Evolutionary conservation across 2,329 filamentous ascomycete genomes (phyloP), one percentile per base, ranked within the genome.

Genomic region (Beauveria sp.): DNA sequence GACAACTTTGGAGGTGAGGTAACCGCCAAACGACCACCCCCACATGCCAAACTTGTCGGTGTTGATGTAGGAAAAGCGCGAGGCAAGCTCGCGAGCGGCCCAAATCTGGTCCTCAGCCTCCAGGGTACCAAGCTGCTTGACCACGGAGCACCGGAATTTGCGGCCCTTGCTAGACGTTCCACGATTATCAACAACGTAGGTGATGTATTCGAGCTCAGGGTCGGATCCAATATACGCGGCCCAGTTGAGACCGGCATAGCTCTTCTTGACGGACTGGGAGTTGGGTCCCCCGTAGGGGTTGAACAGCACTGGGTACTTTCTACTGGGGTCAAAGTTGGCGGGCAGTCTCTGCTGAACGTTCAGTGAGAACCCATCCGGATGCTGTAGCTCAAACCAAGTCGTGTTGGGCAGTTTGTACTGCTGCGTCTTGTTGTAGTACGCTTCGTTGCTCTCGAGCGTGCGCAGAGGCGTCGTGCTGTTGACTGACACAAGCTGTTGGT

Each of bases 1-100:
- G 8, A 90, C 75, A 0, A 88, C 85, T 74, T 90, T 90, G 57
- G 84, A 76, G 0, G 84, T 79, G 1, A 90, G 77, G 67, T 87
- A 90, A 1, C 87, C 87, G 14, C 87, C 87, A 66, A 83, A 89
- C 0, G 82, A 86, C 86, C 85, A 88, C 1, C 87, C 87, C 76
- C 83, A 89, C 68, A 89, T 88, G 46, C 81, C 86, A 16, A 89
- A 78, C 67, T 86, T 81, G 12, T 80, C 71, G 1, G 74, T 71
- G 67, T 89, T 83, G 62, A 89, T 78, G 69, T 79, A 89, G 0
- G 73, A 61, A 63, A 81, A 76, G 62, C 77, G 75, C 38, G 74
- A 70, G 0, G 79, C 76, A 3, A 88, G 76, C 68, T 85, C 72
- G 63, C 80, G 75, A 0, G 86, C 87, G 0, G 86, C 87, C 80